Evolutionary conservation across 2,329 filamentous ascomycete genomes (phyloP), one percentile per base, ranked within the genome.

Genomic region (Paraphoma sp.): DNA sequence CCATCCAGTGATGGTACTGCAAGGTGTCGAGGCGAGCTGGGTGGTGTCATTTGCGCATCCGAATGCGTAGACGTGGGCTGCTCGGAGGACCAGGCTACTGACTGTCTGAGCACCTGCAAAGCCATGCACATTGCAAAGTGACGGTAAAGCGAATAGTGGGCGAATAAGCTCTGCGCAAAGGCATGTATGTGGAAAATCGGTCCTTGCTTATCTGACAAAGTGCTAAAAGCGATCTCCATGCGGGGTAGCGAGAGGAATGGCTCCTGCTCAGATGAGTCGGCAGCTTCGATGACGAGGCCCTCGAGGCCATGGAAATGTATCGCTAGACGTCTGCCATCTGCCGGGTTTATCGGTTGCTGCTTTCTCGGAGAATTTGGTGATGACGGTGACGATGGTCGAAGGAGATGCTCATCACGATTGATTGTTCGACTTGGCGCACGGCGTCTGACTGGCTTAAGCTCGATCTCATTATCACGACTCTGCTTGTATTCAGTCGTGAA

Each of bases 111-210:
- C 2, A 96, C 91, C 71, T 88, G 88, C 23, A 85, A 80, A 8
- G 94, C 95, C 57, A 98, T 87, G 1, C 92, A 91, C 28, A 96
- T 84, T 0, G 93, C 90, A 71, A 97, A 99, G 72, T 97, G 93
- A 3, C 93, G 89, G 74, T 96, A 97, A 0, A 99, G 84, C 0
- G 96, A 99, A 72, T 98, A 98, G 48, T 96, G 90, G 7, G 96
- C 71, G 58, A 91, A 87, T 1, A 99, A 79, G 6, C 90, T 92
- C 64, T 90, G 89, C 17, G 95, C 84, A 50, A 90, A 86, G 0
- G 92, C 90, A 64, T 96, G 92, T 43, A 98, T 79, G 71, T 98
- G 92, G 70, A 97, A 91, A 6, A 97, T 83, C 0, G 93, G 91
- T 0, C 93, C 94, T 69, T 96, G 91, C 30, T 86, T 86, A 74